phyloP scores from a whole-genome alignment of 2,329 filamentous ascomycete genomes.

The Monilinia fructicola region DNA sequence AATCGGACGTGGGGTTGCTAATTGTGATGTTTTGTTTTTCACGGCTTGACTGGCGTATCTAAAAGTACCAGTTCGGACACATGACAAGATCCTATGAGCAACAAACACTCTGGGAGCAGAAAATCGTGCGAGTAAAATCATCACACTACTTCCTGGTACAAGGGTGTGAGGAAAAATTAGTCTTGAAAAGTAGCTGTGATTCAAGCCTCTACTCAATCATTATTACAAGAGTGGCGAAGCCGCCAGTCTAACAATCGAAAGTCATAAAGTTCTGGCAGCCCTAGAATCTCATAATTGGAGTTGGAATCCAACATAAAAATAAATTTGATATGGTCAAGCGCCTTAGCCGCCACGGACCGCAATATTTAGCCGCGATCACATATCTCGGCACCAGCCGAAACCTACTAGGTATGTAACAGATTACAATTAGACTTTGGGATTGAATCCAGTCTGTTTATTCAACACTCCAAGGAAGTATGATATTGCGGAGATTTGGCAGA shows the following conservation, averaged over 20 bases:
- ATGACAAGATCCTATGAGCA: neutral
- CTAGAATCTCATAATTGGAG: neutral
- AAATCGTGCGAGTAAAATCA: constrained; percentile 16
- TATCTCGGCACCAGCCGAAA: constrained; percentile 4
- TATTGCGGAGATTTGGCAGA: constrained; percentile 27
- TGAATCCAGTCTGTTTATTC: neutral
- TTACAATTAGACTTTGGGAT: constrained; percentile 6
- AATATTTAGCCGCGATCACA: neutral
- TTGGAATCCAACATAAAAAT: neutral
- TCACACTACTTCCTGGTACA: constrained; percentile 2
- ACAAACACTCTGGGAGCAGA: neutral
- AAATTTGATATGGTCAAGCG: constrained; percentile 8
- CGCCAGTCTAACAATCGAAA: neutral
- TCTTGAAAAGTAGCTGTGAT: neutral
- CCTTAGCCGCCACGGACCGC: constrained; percentile 9
- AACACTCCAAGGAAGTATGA: constrained; percentile 31
- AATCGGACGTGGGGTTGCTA: neutral
- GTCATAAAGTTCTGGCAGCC: neutral
- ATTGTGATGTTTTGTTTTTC: neutral
- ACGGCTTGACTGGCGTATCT: neutral
- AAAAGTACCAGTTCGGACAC: neutral
- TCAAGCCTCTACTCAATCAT: constrained; percentile 8
- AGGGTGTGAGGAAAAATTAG: neutral
- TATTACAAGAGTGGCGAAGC: neutral
- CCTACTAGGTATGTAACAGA: constrained; percentile 18